Evolutionary conservation across 1,139 yeast species (phyloP).

Genomic region (Hyphopichia khmerensis): DNA sequence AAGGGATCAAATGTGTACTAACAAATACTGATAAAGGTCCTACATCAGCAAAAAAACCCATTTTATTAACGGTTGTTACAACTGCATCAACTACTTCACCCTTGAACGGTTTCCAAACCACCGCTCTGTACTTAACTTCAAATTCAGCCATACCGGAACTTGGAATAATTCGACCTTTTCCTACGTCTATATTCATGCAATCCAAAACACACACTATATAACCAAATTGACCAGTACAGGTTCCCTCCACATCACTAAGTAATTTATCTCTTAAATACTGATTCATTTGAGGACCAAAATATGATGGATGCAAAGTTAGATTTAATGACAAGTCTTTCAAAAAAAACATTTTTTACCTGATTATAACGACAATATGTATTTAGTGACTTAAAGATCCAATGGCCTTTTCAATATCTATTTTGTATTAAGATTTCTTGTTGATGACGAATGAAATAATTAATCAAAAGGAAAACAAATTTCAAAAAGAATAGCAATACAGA

Average conservation of each 20-base stretch:
- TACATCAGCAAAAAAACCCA: constrained; percentile 98
- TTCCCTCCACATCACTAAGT: constrained; percentile 95
- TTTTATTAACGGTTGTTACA: constrained; percentile 89
- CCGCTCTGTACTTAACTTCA: constrained; percentile 93
- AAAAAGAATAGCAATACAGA: too few species aligned
- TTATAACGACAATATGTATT: too few species aligned
- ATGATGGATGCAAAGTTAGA: constrained; percentile 93
- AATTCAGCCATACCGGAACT: constrained; percentile 93
- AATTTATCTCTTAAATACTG: constrained; percentile 86
- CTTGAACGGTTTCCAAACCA: constrained; percentile 97
- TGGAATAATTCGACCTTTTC: constrained; percentile 89
- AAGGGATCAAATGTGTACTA: constrained; percentile 90
- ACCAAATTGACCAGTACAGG: constrained; percentile 98
- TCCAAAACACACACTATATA: constrained; percentile 95
- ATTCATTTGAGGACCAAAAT: constrained; percentile 97
- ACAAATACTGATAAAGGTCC: constrained; percentile 96
- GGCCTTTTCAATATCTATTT: too few species aligned
- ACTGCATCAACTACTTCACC: constrained; percentile 98
- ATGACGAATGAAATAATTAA: too few species aligned
- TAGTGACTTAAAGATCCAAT: too few species aligned
- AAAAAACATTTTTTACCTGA: constrained; percentile 37
- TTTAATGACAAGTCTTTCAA: constrained; percentile 86
- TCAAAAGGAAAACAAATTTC: too few species aligned
- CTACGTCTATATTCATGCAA: constrained; percentile 92
- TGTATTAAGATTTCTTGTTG: too few species aligned